Base-by-base conservation (phyloP, 139 green algal genomes). In the Chlorella sp. region DNA sequence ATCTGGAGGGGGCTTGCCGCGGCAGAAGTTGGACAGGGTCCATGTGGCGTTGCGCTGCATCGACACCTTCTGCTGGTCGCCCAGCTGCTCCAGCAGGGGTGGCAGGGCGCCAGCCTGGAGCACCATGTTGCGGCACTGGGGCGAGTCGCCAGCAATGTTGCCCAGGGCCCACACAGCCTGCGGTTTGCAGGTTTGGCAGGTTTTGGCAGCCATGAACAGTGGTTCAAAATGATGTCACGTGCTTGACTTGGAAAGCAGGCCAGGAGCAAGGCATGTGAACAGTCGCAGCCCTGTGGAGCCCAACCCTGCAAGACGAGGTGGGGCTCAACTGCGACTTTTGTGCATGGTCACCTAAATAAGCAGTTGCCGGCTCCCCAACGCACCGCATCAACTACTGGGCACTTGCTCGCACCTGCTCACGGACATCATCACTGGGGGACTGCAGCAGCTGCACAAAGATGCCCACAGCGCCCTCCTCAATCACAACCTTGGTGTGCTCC, bases 11-110 rank as follows among this genome's bases (percentile, higher is more conserved):
- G 95, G 95, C 89, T 99, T 99, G 69, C 96, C 96, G 29, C 96
- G 85, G 88, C 96, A 99, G 83, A 98, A 98, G 85, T 99, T 99
- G 34, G 91, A 97, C 23, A 99, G 89, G 26, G 96, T 99, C 96
- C 96, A 99, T 33, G 96, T 99, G 20, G 95, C 96, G 80, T 99
- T 99, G 62, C 96, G 86, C 68, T 97, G 85, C 96, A 99, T 99
- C 33, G 86, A 93, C 22, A 98, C 82, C 79, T 99, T 99, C 67
- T 83, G 84, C 73, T 89, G 80, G 64, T 96, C 91, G 67, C 91
- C 91, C 24, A 97, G 85, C 84, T 98, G 93, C 33, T 92, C 87
- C 73, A 99, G 83, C 42, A 99, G 89, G 4, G 96, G 96, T 34
- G 81, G 76, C 70, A 99, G 82, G 0, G 96, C 96, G 36, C 83